Evolutionary conservation across 805 yeast species (phyloP), one percentile per base, ranked within the genome.

Genomic region (Pichia paraexigua): DNA sequence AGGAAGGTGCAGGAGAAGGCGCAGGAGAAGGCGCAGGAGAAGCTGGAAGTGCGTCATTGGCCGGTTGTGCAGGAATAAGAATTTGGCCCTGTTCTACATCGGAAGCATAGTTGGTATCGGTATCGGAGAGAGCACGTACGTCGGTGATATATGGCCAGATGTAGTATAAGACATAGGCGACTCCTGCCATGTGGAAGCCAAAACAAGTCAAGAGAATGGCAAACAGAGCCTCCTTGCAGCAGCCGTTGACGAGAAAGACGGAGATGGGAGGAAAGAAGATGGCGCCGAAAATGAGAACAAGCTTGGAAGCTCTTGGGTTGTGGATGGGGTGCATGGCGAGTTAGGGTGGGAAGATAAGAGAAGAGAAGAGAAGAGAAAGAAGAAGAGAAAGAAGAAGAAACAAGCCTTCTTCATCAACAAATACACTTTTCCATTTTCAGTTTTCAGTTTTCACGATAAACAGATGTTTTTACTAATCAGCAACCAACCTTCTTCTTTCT

Each of bases 251-350:
- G 39, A 83, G 72, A 64, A 81, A 67, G 12, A 86, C 90, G 0
- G 91, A 87, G 13, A 85, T 70, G 0, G 94, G 94, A 2, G 95
- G 94, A 61, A 83, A 73, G 47, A 85, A 71, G 47, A 84, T 73
- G 3, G 88, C 83, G 9, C 82, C 62, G 1, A 81, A 57, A 51
- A 82, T 79, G 17, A 86, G 75, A 15, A 80, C 63, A n/a, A 81
- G 9, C 11, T 18, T 27, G 22, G 41, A 10, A 1, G 27, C 6
- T 13, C 9, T 18, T 18, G 25, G 37, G 20, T 28, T 30, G 27
- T 17, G 5, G 12, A 18, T 10, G 18, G 25, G 10, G 30, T 17
- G 5, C 28, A 18, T n/a, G 18, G 25, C 13, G 43, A 24, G 37
- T 12, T 22, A 17, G 35, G 42, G 24, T 17, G 46, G 24, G 37